phyloP scores from a whole-genome alignment of 371 early-diverging fungal species.

The Phascolomyces articulosus region DNA sequence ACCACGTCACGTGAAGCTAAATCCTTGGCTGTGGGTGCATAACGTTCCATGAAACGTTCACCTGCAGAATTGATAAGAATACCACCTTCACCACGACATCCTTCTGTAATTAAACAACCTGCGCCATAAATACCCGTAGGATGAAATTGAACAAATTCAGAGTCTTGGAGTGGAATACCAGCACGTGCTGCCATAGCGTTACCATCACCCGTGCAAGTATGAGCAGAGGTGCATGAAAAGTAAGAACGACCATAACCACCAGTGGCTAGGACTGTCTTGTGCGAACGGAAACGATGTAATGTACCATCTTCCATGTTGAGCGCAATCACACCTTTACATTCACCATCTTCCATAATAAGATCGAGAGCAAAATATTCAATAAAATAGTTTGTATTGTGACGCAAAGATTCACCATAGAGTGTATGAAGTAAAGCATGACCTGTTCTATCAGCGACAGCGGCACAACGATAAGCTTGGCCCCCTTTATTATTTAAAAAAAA shows the following conservation, averaged over 20 bases:
- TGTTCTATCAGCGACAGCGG: slow-evolving; percentile 98
- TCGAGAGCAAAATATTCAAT: slow-evolving; percentile 99
- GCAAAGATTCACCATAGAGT: slow-evolving; percentile 95
- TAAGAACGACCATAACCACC: slow-evolving; percentile 99
- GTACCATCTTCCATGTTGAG: slow-evolving; percentile 98
- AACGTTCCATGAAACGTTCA: slow-evolving; percentile 98
- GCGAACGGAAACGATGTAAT: slow-evolving; percentile 94
- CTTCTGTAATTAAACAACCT: slow-evolving; percentile 98
- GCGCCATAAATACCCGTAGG: slow-evolving; percentile 98
- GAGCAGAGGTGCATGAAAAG: slow-evolving; percentile 98
- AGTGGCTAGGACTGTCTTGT: slow-evolving; percentile 98
- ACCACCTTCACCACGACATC: slow-evolving; percentile 97
- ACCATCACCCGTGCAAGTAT: slow-evolving; percentile 98
- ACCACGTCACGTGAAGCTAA: slow-evolving; percentile 98
- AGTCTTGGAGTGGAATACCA: slow-evolving; percentile 92
- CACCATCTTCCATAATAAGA: slow-evolving; percentile 97
- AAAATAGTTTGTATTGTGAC: slow-evolving; percentile 95
- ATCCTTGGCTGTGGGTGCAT: slow-evolving; percentile 98
- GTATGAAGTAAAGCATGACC: slow-evolving; percentile 98
- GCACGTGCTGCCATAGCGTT: slow-evolving; percentile 94
- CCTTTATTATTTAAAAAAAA: slow-evolving; percentile 41
- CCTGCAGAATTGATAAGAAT: slow-evolving; percentile 91
- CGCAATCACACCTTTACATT: slow-evolving; percentile 95
- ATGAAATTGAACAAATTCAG: slow-evolving; percentile 98
- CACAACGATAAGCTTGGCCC: slow-evolving; percentile 98